These are phyloP conservation scores for Metschnikowia henanensis DNA, from an alignment of 805 yeast genomes.

Conservation along the genomic window DNA sequence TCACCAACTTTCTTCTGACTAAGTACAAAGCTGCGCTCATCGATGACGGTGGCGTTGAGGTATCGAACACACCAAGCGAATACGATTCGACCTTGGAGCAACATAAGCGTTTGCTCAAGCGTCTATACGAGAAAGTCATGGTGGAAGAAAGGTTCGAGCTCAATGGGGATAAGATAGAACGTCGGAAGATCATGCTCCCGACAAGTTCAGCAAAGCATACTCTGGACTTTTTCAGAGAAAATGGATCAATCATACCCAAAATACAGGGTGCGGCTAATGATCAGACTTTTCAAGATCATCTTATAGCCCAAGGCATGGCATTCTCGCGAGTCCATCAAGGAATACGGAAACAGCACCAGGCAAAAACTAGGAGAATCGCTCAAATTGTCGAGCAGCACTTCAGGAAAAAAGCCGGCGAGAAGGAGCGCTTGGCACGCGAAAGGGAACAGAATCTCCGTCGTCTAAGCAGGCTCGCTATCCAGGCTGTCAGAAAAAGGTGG, in stretches of 20 bases:
- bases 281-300: constrained; percentile 67
- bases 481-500: constrained; percentile 91
- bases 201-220: constrained; percentile 40
- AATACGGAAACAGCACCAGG: constrained; percentile 58
- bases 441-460: constrained; percentile 67
- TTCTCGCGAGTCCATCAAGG: constrained; percentile 72
- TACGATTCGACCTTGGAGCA: constrained; percentile 54
- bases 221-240: constrained; percentile 47
- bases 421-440: constrained; percentile 75
- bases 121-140: constrained; percentile 43
- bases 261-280: constrained; percentile 42
- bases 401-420: constrained; percentile 83
- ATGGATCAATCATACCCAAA: constrained; percentile 40
- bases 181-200: constrained; percentile 46
- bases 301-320: constrained; percentile 72
- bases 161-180: constrained; percentile 49
- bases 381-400: constrained; percentile 85
- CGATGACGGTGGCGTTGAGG: constrained; percentile 38
- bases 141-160: constrained; percentile 39
- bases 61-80: constrained; percentile 47
- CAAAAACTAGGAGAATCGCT: constrained; percentile 53
- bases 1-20: constrained; percentile 26
- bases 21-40: constrained; percentile 36
- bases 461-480: constrained; percentile 78
- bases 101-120: constrained; percentile 48